Percentiles rank a stretch among this genome's conserved stretches.
These are phyloP conservation scores for Candida boidinii DNA, from an alignment of 805 yeast genomes.

Conservation along the genomic window DNA sequence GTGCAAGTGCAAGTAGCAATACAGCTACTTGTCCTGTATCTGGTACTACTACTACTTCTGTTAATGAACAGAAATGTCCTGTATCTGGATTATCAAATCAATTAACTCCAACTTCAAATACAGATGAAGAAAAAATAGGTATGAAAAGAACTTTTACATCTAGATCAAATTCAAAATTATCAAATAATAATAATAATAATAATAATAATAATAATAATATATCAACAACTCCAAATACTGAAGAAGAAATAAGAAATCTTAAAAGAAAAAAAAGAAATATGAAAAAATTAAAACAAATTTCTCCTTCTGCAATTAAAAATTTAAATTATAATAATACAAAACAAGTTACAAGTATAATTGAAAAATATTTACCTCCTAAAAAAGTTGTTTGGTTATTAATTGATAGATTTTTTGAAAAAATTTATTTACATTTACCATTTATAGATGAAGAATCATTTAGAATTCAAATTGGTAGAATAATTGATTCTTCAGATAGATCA, in stretches of 20 bases:
- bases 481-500: slow-evolving; percentile 32
- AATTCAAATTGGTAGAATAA: slow-evolving; percentile 30
- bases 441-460: slow-evolving; percentile 50
- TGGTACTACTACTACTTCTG: not conserved
- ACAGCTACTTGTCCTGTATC: not conserved
- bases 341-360: slow-evolving; percentile 29
- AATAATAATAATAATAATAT: not conserved
- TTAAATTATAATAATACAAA: slow-evolving; percentile 33
- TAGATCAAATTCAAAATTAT: too few species aligned
- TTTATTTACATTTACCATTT: slow-evolving; percentile 61
- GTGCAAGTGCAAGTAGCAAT: not conserved
- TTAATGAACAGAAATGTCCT: too few species aligned
- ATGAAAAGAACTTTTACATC: slow-evolving; percentile 6
- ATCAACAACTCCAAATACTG: slow-evolving; percentile 2
- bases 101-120: slow-evolving; percentile 11
- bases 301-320: slow-evolving; percentile 24
- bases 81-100: too few species aligned
- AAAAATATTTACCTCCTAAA: slow-evolving; percentile 43
- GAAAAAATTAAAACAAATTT: slow-evolving; percentile 18
- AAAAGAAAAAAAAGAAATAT: slow-evolving; percentile 9
- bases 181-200: not conserved
- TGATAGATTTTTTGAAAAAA: slow-evolving; percentile 47
- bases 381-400: slow-evolving; percentile 47
- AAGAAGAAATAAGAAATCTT: too few species aligned
- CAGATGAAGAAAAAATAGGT: slow-evolving; percentile 2